Conservation (phyloP, 2,329 filamentous ascomycete species). For the Ambrosiella xylebori region DNA sequence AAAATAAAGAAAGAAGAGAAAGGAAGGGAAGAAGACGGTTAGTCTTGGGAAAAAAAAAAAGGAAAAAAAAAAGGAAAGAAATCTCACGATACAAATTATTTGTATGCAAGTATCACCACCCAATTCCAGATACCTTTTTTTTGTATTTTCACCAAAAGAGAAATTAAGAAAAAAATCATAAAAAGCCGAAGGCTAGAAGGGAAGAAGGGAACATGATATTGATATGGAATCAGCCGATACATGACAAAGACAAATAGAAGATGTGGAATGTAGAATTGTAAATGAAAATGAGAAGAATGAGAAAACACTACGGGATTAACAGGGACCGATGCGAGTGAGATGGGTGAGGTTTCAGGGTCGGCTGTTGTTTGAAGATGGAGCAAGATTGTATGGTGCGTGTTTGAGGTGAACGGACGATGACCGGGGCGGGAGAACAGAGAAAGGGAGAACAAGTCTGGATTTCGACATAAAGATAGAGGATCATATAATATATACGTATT, state of each 20-base stretch:
- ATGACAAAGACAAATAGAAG: not conserved
- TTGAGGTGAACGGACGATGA: slow-evolving; percentile 9
- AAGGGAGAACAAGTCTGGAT: not conserved
- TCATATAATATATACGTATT: not conserved
- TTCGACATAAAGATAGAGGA: not conserved
- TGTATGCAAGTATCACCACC: too few species aligned
- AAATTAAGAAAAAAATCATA: too few species aligned
- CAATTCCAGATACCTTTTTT: too few species aligned
- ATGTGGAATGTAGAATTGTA: not conserved
- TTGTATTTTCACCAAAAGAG: too few species aligned
- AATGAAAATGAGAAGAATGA: not conserved
- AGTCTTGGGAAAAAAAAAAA: not conserved
- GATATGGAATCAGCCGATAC: not conserved
- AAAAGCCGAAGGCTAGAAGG: too few species aligned
- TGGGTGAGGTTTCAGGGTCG: not conserved
- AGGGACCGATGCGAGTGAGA: not conserved
- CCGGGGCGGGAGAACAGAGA: not conserved
- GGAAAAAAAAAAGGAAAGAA: too few species aligned
- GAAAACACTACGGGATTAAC: not conserved
- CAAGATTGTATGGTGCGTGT: not conserved
- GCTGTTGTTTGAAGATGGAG: not conserved
- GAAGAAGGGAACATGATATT: not conserved
- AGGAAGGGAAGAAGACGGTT: not conserved
- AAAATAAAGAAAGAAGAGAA: not conserved
- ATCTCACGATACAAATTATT: too few species aligned